Evolutionary conservation across 2,329 filamentous ascomycete species (phyloP).

Genomic region (Canariomyces notabilis): DNA sequence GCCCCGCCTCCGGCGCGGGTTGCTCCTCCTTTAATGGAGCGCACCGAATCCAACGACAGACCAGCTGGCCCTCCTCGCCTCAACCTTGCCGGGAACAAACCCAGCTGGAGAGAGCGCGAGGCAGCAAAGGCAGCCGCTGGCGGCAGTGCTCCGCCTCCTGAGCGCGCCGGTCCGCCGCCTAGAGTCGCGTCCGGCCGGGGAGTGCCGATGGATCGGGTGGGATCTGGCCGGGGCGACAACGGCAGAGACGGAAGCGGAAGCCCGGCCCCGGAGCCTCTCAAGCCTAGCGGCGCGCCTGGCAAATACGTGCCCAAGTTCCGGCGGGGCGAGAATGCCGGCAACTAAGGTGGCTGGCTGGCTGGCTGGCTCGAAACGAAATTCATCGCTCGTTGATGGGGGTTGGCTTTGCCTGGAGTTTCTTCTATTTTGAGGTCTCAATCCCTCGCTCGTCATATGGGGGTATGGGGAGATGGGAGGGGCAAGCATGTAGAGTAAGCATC

Average conservation of each 20-base stretch:
- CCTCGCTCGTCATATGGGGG: background rate
- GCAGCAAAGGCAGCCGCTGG: slow-evolving; percentile 40
- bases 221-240: slow-evolving; percentile 39
- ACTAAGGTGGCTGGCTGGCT: slow-evolving; percentile 8
- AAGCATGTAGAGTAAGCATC: slow-evolving; percentile 9
- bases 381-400: slow-evolving; percentile 3
- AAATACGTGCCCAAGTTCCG: slow-evolving; percentile 53
- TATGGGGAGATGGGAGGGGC: no score
- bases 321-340: slow-evolving; percentile 23
- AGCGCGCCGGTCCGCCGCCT: slow-evolving; percentile 25
- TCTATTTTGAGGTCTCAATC: background rate
- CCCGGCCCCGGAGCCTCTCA: slow-evolving; percentile 45
- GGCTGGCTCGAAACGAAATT: slow-evolving; percentile 3
- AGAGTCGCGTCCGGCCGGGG: slow-evolving; percentile 36
- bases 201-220: slow-evolving; percentile 40
- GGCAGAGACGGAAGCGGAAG: slow-evolving; percentile 35
- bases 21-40: slow-evolving; percentile 31
- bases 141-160: slow-evolving; percentile 16
- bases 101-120: slow-evolving; percentile 57
- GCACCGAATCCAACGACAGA: slow-evolving; percentile 42
- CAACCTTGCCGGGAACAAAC: slow-evolving; percentile 45
- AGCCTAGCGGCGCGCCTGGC: slow-evolving; percentile 48
- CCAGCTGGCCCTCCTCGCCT: slow-evolving; percentile 47
- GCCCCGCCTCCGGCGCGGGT: slow-evolving; percentile 30
- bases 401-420: background rate